Evolutionary conservation across 441 rosid genomes (phyloP), one percentile per base, ranked within the genome.

Genomic region (Erysimum cheiri): DNA sequence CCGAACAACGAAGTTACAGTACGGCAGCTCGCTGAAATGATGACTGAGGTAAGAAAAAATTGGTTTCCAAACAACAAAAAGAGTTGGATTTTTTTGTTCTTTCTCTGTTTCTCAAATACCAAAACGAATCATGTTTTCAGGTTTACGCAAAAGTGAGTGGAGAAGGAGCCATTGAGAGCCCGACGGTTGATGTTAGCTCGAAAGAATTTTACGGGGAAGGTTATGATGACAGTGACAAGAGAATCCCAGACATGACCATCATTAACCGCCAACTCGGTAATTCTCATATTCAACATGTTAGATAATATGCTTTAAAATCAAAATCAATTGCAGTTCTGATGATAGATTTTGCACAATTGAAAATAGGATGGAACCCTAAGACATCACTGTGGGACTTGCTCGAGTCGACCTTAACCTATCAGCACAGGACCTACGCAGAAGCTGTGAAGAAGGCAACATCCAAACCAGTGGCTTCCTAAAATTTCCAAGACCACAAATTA

Each of bases 161-260:
- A 44, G 97, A 92, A 73, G 74, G 86, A 57, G 26, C 88, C 40
- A 72, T 90, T 41, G 97, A 92, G 71, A 55, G 36, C 15, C 97
- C 99, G 43, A 90, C 98, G 0, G 44, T 95, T 64, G 98, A 95
- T 60, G 84, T 95, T 50, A 92, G 98, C 84, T 95, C 99, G 11
- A 88, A 95, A 71, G 97, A 87, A 56, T 95, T 95, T 56, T 95
- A 95, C 39, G 99, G 99, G 0, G 98, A 87, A 80, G 99, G 99
- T 54, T 95, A 95, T 41, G 99, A 94, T 55, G 99, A 94, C 50
- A 94, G 99, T 29, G 99, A 95, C 83, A 95, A 90, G 84, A 88
- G 99, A 85, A 88, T 95, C 76, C 99, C 99, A 12, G 98, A 95
- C 88, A 95, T 95, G 99, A 95, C 98, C 80, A 86, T 95, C 81